Conservation (phyloP, 768 basidiomycete genomes). For the Tylopilus sp. region DNA sequence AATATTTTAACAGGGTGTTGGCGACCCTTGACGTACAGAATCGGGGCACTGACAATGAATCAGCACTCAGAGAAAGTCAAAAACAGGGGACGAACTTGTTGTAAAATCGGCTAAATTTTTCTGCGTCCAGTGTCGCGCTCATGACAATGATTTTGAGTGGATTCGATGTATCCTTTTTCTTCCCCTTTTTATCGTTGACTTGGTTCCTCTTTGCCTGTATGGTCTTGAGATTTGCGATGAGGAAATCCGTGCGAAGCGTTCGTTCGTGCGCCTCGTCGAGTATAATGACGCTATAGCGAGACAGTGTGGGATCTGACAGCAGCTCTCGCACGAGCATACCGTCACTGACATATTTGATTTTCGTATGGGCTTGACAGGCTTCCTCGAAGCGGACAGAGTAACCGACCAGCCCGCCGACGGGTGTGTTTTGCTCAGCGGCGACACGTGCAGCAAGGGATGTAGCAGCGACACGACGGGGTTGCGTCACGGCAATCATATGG, state of each 20-base stretch:
- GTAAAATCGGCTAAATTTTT: slow-evolving; percentile 90
- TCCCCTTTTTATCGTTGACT: slow-evolving; percentile 41
- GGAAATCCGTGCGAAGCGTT: slow-evolving; percentile 88
- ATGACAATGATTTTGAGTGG: slow-evolving; percentile 92
- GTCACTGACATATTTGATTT: slow-evolving; percentile 95
- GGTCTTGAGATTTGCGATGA: slow-evolving; percentile 85
- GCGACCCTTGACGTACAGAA: slow-evolving; percentile 89
- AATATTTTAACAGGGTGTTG: slow-evolving; percentile 88
- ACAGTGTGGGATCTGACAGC: slow-evolving; percentile 70
- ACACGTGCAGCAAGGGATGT: slow-evolving; percentile 93
- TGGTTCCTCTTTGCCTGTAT: slow-evolving; percentile 69
- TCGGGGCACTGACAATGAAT: slow-evolving; percentile 59
- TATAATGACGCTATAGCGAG: slow-evolving; percentile 81
- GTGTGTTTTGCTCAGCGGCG: slow-evolving; percentile 71
- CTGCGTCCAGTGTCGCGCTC: slow-evolving; percentile 96
- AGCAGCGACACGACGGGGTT: slow-evolving; percentile 93
- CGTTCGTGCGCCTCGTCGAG: slow-evolving; percentile 98
- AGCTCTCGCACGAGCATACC: slow-evolving; percentile 97
- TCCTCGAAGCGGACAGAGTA: slow-evolving; percentile 98
- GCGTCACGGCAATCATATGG: slow-evolving; percentile 87
- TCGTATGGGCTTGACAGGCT: slow-evolving; percentile 60
- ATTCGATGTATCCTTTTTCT: slow-evolving; percentile 42
- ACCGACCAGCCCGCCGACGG: slow-evolving; percentile 78
- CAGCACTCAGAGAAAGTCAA: background rate
- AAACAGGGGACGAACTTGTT: slow-evolving; percentile 52